Conservation (phyloP, 2,329 filamentous ascomycete genomes). For the Fusarium marasasianum region DNA sequence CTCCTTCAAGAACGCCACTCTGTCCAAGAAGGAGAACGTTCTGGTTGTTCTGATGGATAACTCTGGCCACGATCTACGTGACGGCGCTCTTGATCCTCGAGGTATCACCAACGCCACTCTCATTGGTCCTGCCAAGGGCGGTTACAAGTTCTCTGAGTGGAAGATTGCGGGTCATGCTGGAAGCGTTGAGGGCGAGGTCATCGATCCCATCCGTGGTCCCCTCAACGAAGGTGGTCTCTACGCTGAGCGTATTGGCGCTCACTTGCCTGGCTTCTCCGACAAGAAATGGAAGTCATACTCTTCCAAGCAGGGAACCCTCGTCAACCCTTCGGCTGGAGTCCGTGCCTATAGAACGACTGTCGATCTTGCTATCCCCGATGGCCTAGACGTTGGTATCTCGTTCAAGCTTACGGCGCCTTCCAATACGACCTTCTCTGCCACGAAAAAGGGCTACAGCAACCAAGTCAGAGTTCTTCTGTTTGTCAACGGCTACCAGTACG, state of each 20-base stretch:
- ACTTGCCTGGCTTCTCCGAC: constrained; percentile 65
- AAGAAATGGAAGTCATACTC: constrained; percentile 51
- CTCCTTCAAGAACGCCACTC: constrained; percentile 60
- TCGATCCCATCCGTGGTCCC: constrained; percentile 65
- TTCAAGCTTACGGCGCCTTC: constrained; percentile 60
- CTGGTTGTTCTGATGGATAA: constrained; percentile 68
- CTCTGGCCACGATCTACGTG: constrained; percentile 66
- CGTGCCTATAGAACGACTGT: constrained; percentile 64
- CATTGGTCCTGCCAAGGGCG: constrained; percentile 45
- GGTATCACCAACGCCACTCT: constrained; percentile 64
- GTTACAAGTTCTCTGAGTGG: constrained; percentile 61
- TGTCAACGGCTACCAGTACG: constrained; percentile 73
- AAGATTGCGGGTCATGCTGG: constrained; percentile 67
- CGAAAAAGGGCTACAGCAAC: constrained; percentile 46
- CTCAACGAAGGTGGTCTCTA: constrained; percentile 68
- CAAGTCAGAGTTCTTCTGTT: constrained; percentile 63
- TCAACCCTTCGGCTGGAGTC: constrained; percentile 60
- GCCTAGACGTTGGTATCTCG: constrained; percentile 65
- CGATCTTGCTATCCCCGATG: constrained; percentile 59
- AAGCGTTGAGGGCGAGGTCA: constrained; percentile 54
- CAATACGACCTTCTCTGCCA: constrained; percentile 50
- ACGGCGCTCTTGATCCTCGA: constrained; percentile 57
- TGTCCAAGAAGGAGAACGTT: constrained; percentile 55
- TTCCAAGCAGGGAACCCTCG: constrained; percentile 47
- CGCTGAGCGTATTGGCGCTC: constrained; percentile 67